Percentiles rank a stretch among this genome's conserved stretches.
Evolutionary conservation across 148 eudicot species (phyloP).

Genomic region (Fagopyrum esculentum): DNA sequence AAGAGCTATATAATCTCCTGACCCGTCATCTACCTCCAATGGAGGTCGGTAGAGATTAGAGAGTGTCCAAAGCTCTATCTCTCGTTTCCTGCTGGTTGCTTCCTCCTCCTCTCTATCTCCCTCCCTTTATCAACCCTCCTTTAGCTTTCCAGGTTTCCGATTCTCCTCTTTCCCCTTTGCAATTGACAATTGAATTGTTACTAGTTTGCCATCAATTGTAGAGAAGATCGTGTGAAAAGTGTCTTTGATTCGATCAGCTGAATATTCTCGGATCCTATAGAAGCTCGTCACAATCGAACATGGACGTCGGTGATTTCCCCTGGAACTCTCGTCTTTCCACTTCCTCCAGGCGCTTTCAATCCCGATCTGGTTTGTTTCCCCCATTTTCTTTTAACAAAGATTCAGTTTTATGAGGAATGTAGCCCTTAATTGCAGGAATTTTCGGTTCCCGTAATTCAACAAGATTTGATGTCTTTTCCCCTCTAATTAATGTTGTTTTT

Average conservation of each 20-base stretch:
- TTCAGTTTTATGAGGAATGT: neutral
- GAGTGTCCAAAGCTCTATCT: constrained; percentile 11
- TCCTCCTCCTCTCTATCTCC: neutral
- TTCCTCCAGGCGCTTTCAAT: constrained; percentile 43
- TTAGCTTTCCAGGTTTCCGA: constrained; percentile 2
- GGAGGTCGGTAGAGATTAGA: constrained; percentile 8
- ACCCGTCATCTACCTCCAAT: neutral
- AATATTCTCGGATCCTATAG: constrained; percentile 1
- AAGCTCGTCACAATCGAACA: constrained; percentile 11
- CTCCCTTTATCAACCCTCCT: constrained; percentile 6
- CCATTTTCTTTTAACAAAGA: neutral
- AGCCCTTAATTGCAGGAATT: neutral
- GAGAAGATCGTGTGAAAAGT: neutral
- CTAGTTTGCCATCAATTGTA: neutral
- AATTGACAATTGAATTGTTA: neutral
- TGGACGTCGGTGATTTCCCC: constrained; percentile 40
- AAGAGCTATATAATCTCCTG: neutral
- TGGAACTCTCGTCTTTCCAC: constrained; percentile 46
- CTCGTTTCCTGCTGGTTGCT: constrained; percentile 14
- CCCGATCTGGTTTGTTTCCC: constrained; percentile 51
- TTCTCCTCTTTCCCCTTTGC: neutral
- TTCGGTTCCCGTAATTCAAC: neutral
- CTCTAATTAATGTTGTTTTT: neutral
- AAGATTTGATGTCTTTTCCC: neutral
- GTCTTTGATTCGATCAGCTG: neutral